Base-by-base conservation (phyloP, 176 grass and related monocot genomes). In the Musa troglodytarum region DNA sequence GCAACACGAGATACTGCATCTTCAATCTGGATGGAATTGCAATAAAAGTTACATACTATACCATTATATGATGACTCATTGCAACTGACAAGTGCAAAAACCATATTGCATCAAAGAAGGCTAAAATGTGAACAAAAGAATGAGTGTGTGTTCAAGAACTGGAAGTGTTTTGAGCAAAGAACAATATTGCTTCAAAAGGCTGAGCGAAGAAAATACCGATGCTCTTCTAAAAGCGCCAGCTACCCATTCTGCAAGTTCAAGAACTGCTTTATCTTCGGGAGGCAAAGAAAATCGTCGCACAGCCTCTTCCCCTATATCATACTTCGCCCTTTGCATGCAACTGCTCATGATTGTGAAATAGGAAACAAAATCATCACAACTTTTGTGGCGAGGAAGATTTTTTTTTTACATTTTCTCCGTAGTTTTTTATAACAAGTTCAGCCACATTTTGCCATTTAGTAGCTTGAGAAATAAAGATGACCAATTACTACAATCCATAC, bases 251-350 rank as follows among this genome's bases (percentile, higher is more conserved):
- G 75, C 81, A 68, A 97, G 80, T 76, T 97, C 85, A 82, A 97
- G 90, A 77, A 86, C 86, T 78, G 88, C 89, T 87, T 91, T 93
- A 87, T 97, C 94, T 83, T 97, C 94, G 55, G 87, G 81, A 62
- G 87, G 79, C 81, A 97, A 85, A 65, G 90, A 93, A 87, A 97
- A 97, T 65, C 94, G 84, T n/a, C 71, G 81, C 26, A 91, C 90
- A 80, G 90, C 90, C 83, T 97, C 94, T 79, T 91, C 87, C 68
- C 88, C 94, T 82, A 97, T 91, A 82, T 86, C 88, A 87, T 97
- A 97, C 70, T 97, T 92, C 73, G 84, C 86, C 84, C 83, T 89
- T 91, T 90, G 87, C 86, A 97, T 91, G 80, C 94, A 97, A 64
- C 93, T 96, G 81, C 20, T 74, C 86, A 85, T 22, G 76, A 86